These are phyloP conservation scores for Colletotrichum eremochloae DNA, from an alignment of 2,329 filamentous ascomycete species.

Conservation along the genomic window DNA sequence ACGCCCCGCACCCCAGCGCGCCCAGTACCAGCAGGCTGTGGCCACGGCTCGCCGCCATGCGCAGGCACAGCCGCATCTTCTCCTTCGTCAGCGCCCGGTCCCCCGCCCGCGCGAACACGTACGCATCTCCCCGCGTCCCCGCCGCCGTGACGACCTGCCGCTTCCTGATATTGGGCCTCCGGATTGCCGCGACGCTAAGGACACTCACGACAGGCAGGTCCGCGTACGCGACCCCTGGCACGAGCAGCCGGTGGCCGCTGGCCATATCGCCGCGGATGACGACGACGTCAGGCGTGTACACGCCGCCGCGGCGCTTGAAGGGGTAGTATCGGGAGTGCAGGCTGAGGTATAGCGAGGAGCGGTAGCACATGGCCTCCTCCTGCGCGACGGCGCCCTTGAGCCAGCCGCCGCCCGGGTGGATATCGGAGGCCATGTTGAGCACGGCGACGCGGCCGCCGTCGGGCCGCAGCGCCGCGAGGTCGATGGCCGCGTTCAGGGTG, in stretches of 20 bases:
- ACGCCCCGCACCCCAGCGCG: constrained; percentile 77
- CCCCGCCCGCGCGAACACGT: constrained; percentile 55
- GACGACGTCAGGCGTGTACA: constrained; percentile 73
- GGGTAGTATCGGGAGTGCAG: constrained; percentile 66
- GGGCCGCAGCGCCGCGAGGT: constrained; percentile 48
- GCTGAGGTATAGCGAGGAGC: constrained; percentile 66
- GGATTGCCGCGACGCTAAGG: constrained; percentile 71
- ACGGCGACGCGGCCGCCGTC: constrained; percentile 63
- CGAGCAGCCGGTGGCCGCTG: constrained; percentile 61
- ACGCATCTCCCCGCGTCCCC: constrained; percentile 45
- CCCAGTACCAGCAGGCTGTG: constrained; percentile 75
- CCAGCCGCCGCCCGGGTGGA: constrained; percentile 73
- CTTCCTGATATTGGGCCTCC: constrained; percentile 52
- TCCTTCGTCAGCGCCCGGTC: constrained; percentile 69
- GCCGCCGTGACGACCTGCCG: constrained; percentile 41
- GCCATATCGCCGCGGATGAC: constrained; percentile 67
- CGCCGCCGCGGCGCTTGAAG: constrained; percentile 58
- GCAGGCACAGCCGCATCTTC: constrained; percentile 73
- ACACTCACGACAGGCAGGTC: constrained; percentile 68
- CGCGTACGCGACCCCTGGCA: constrained; percentile 48
- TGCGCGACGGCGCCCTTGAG: constrained; percentile 72
- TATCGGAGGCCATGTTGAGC: constrained; percentile 75
- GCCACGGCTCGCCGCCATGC: constrained; percentile 68
- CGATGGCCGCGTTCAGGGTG: constrained; percentile 68
- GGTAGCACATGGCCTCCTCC: constrained; percentile 78